Conservation (phyloP, 164 flowering plant genomes). For the Vitis rupestris region DNA sequence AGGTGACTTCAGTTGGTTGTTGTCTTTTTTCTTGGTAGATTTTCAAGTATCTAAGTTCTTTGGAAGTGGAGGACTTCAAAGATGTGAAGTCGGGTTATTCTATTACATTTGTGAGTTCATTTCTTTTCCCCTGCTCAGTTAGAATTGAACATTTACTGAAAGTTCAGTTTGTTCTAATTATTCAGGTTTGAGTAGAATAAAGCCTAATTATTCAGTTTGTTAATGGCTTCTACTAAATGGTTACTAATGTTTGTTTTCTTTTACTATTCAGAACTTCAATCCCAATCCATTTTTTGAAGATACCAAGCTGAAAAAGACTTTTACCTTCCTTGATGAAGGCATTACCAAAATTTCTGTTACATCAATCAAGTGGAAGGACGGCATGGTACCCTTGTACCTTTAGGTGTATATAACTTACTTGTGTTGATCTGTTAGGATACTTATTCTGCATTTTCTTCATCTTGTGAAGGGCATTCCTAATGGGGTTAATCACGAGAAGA, state of each 20-base stretch:
- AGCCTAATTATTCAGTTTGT: not conserved
- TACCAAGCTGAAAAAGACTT: conserved; percentile 42
- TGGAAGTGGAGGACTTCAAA: conserved; percentile 83
- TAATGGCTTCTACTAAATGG: not conserved
- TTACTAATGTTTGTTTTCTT: not conserved
- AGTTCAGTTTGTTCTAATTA: not conserved
- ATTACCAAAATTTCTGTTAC: conserved; percentile 44
- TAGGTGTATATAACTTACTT: too few relatives aligned
- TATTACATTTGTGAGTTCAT: conserved; percentile 74
- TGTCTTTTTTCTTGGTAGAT: conserved; percentile 37
- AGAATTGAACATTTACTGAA: not conserved
- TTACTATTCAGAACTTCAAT: conserved; percentile 37
- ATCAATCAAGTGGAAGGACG: conserved; percentile 53
- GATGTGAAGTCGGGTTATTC: conserved; percentile 85
- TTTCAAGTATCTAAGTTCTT: conserved; percentile 67
- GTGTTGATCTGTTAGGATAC: too few relatives aligned
- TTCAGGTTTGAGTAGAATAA: not conserved
- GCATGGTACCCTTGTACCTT: conserved; percentile 27
- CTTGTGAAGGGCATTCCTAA: conserved; percentile 37
- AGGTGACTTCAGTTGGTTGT: not conserved
- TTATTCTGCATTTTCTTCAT: not conserved
- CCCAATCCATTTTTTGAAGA: conserved; percentile 51
- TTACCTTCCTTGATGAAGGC: conserved; percentile 46
- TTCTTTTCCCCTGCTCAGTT: not conserved
- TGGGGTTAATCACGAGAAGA: conserved; percentile 38